phyloP scores from a whole-genome alignment of 1,284 basidiomycete species.

The Melampsora americana region DNA sequence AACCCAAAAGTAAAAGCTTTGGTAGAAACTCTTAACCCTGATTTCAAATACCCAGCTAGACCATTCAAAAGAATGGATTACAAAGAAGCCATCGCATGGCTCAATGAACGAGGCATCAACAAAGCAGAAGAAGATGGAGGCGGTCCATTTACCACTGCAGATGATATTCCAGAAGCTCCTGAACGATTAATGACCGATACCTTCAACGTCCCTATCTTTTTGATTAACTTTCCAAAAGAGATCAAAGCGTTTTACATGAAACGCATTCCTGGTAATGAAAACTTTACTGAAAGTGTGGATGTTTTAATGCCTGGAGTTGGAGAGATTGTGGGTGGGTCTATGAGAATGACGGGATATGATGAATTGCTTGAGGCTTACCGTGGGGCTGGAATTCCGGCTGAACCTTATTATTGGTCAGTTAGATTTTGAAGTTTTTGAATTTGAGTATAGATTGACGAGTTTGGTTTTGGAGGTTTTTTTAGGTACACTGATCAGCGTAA shows the following conservation, averaged over 20 bases:
- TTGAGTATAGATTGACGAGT: neutral
- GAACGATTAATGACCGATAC: constrained; percentile 99
- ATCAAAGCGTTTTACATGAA: constrained; percentile 99
- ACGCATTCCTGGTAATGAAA: constrained; percentile 66
- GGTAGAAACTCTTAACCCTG: constrained; percentile 87
- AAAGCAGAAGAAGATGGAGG: constrained; percentile 73
- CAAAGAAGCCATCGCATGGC: constrained; percentile 87
- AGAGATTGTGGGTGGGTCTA: constrained; percentile 95
- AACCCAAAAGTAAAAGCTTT: constrained; percentile 72
- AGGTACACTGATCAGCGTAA: constrained; percentile 93
- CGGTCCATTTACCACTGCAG: constrained; percentile 71
- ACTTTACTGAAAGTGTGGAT: constrained; percentile 91
- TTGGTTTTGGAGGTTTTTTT: constrained; percentile 16
- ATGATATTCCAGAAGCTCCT: constrained; percentile 98
- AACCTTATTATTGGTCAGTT: constrained; percentile 76
- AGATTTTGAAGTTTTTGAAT: neutral
- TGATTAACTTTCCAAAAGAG: constrained; percentile 89
- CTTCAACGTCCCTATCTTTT: constrained; percentile 85
- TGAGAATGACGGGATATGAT: constrained; percentile 88
- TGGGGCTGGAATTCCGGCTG: constrained; percentile 84
- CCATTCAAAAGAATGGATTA: constrained; percentile 94
- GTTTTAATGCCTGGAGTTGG: constrained; percentile 96
- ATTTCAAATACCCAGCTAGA: constrained; percentile 74
- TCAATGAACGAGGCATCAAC: constrained; percentile 87
- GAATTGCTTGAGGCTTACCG: constrained; percentile 89